Evolutionary conservation across 768 basidiomycete species (phyloP), one percentile per base, ranked within the genome.

Genomic region (Termitomyces sp.): DNA sequence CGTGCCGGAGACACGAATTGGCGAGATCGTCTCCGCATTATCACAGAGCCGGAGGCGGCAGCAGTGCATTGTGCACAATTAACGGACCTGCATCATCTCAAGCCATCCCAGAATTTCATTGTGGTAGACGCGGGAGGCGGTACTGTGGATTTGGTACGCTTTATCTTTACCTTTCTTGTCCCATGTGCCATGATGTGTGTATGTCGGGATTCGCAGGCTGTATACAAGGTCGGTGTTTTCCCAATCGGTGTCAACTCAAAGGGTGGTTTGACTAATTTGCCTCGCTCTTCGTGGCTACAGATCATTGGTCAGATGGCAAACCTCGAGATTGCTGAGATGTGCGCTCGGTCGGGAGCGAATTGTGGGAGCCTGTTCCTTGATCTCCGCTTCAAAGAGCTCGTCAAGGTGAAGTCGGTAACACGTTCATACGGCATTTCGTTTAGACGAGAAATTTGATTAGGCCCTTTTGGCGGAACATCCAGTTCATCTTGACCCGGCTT

Each of bases 41-140:
- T 94, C 68, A 92, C 90, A 72, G 81, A 84, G 58, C 81, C 82
- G 6, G 92, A 94, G 70, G 92, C 93, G 1, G 92, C 92, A n/a
- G 93, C 93, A 8, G 88, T 94, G 9, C 92, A 95, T 59, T 93
- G 91, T 59, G 90, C 88, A 3, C 84, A 88, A 58, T 76, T 94
- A 53, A 90, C 89, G 32, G 84, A 88, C 58, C 75, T 94, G 3
- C 90, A 93, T 70, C 85, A 86, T 62, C 74, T 94, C 54, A 85
- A 82, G 52, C 81, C 90, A 0, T 87, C 86, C 22, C 91, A 94
- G 66, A 91, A 85, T 61, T 94, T 94, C 68, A 86, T 94, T 70
- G 89, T 95, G n/a, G 92, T 89, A 66, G 93, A 95, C 70, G 92
- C 91, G 20, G 92, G 90, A 66, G 90, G 91, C 67, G 90, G 90